Base-by-base conservation (phyloP, 495 filamentous ascomycete species). In the Talaromyces adpressus region DNA sequence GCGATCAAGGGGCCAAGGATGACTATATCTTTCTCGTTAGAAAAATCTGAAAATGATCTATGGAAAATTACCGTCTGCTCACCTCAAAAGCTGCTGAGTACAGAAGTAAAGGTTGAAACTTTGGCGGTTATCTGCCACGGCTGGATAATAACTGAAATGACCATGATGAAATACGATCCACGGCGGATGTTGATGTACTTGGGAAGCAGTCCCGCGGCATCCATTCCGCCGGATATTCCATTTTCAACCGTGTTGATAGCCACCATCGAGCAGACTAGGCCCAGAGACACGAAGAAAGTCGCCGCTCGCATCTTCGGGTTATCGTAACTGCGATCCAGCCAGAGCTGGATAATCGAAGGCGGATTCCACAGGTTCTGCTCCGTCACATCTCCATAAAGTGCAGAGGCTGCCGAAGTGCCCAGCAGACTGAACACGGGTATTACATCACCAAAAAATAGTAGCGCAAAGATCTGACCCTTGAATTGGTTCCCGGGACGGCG, bases 161-260 rank as follows among this genome's bases (percentile, higher is more conserved):
- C 67, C 58, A 76, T 71, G 20, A 70, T 67, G 20, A 79, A 68
- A 65, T 71, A 78, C 27, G 69, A 72, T 3, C 79, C 79, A n/a
- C 80, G 73, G 3, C 78, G 71, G 59, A 82, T 81, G 63, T 82
- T 78, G 67, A 82, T 79, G 68, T 77, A 81, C 47, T 69, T 68
- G 47, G 80, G 79, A 63, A 69, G 77, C 22, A 81, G 58, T 27
- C 72, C 76, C 3, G 77, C 74, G 34, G 79, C 65, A 60, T 82
- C 79, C 68, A 81, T 79, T 4, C 77, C 79, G 0, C 69, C 73
- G 23, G 72, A 69, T 9, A 76, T 64, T 12, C 71, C 68, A 58
- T 79, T 79, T 18, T 70, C 64, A 9, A 76, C 70, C 25, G 73
- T 71, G 52, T 69, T 71, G 12, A 75, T 63, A 2, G 71, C 69